Evolutionary conservation across 495 filamentous ascomycete genomes (phyloP), one percentile per base, ranked within the genome.

Genomic region (Aspergillus mulundensis): DNA sequence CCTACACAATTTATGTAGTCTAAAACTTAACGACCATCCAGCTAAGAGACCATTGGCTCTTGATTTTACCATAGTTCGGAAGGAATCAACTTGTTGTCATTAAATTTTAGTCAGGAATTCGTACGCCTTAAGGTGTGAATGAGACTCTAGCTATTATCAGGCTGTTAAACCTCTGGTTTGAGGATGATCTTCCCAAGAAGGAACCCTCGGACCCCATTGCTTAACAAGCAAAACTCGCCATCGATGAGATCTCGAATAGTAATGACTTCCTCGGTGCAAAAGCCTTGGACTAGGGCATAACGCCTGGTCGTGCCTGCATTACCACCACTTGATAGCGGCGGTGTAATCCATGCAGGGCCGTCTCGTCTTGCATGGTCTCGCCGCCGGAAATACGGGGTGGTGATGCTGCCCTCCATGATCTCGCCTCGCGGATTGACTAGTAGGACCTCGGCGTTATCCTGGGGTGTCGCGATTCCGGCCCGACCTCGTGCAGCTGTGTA

Each of bases 381-480:
- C 44, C 86, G 80, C 77, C 80, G 86, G 59, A 97, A 88, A 66
- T 90, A 95, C 1, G 88, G 82, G 12, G 85, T 94, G 1, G 87
- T 89, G 24, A 87, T 81, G 60, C 85, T 91, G 16, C 90, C 90
- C 66, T 98, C 94, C 86, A 95, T 95, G 8, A 95, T 69, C 52
- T 90, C 82, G 2, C 81, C 80, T 20, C 78, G 64, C 1, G 70
- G 68, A 64, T 88, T 90, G 50, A 90, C 75, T 23, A 96, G 63
- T 24, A 97, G 74, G 7, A 94, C 87, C 66, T 96, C 91, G 16
- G 77, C 78, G 40, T 69, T 67, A 32, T 85, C 81, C 0, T 72
- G 62, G 2, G 73, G 74, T 2, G 69, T 74, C 3, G 21, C 57
- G 47, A 94, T 85, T 0, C 73, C 76, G 0, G 76, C 78, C 2